Conservation (phyloP, 257 asterid species). For the Rauvolfia tetraphylla region DNA sequence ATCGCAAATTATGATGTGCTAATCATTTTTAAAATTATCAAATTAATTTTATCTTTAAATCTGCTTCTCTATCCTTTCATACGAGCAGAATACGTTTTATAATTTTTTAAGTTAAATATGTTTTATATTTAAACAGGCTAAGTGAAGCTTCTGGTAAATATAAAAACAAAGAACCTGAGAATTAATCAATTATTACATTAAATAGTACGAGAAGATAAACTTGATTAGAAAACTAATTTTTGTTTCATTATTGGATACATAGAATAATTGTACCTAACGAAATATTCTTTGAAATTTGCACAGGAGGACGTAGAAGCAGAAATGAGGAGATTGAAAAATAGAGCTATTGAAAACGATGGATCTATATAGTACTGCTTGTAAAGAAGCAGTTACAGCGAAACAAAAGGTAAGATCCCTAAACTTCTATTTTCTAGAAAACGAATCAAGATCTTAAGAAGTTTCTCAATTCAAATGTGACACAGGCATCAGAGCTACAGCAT, state of each 20-base stretch:
- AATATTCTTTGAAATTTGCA: neutral
- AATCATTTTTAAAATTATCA: neutral
- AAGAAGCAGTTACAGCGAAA: slow-evolving; percentile 64
- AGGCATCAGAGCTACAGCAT: slow-evolving; percentile 66
- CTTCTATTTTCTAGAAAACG: neutral
- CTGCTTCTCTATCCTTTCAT: too few relatives aligned
- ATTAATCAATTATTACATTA: too few relatives aligned
- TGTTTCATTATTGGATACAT: too few relatives aligned
- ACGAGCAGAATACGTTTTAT: too few relatives aligned
- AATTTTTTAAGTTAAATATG: too few relatives aligned
- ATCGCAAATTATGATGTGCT: neutral
- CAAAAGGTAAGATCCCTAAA: slow-evolving; percentile 49
- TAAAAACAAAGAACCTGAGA: too few relatives aligned
- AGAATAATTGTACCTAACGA: too few relatives aligned
- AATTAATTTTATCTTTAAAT: too few relatives aligned
- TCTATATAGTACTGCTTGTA: slow-evolving; percentile 77
- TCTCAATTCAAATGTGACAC: slow-evolving; percentile 4
- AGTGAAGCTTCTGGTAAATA: too few relatives aligned
- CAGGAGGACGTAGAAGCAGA: slow-evolving; percentile 81
- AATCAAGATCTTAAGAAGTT: neutral
- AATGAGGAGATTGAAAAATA: slow-evolving; percentile 77
- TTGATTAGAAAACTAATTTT: too few relatives aligned
- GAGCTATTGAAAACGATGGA: slow-evolving; percentile 83
- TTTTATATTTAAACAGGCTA: too few relatives aligned
- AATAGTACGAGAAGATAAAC: too few relatives aligned